Evolutionary conservation across 768 basidiomycete genomes (phyloP), one percentile per base, ranked within the genome.

Genomic region (Tricholoma sp.): DNA sequence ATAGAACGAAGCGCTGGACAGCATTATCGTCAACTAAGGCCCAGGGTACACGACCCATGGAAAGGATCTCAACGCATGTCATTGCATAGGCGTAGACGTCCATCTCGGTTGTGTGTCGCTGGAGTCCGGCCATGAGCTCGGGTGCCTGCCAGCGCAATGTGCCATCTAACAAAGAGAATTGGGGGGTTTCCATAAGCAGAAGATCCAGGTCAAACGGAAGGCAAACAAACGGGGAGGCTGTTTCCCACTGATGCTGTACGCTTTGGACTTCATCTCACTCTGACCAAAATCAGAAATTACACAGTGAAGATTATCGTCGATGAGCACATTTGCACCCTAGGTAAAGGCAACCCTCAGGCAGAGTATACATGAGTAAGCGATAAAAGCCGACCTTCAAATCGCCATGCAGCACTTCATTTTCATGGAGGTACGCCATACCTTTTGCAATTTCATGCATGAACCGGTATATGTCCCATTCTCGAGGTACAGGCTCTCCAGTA

Each of bases 261-360:
- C 83, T 66, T 92, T 88, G 13, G 77, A 80, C 70, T 85, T 89
- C 75, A 92, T 84, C 68, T 89, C 85, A 61, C 82, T 86, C 67
- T 92, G 87, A 0, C 89, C 90, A 67, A 94, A 94, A 65, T 93
- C 90, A 29, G 88, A 83, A 41, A 94, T 83, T 39, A 92, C 77
- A 57, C 89, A 92, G 47, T 73, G 79, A 2, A 80, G 76, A 1
- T 76, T 68, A 57, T 89, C 83, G 60, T 87, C 82, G 12, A 94
- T 82, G 2, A 94, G 80, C 13, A 93, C 80, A 65, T 94, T 94
- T 2, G 85, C 77, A 2, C 81, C 88, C 87, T 81, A 45, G 6
- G 42, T 42, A 32, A 48, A 39, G 41, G 52, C 24, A 9, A 34
- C 29, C 36, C 56, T 39, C 32, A 41, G 9, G 13, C 31, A 51